These are phyloP conservation scores for Irpex sp. DNA, from an alignment of 1,284 basidiomycete species.

Conservation along the genomic window DNA sequence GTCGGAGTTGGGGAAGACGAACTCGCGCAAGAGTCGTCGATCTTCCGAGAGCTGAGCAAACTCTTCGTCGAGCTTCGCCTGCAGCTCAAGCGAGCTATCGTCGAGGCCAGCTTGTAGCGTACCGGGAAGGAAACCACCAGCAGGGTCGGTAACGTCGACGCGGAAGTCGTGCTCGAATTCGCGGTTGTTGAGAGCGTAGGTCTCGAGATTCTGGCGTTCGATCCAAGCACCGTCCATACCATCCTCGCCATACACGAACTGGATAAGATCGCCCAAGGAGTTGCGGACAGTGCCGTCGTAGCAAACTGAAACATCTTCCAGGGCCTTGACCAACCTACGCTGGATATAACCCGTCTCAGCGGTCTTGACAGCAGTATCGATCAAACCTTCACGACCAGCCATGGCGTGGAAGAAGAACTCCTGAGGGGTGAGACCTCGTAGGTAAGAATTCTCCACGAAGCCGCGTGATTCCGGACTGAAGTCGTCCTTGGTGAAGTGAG, in stretches of 20 bases:
- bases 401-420: slow-evolving; percentile 99
- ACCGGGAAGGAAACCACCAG: slow-evolving; percentile 75
- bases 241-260: slow-evolving; percentile 98
- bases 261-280: slow-evolving; percentile 91
- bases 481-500: slow-evolving; percentile 99
- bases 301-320: slow-evolving; percentile 96
- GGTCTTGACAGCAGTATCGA: slow-evolving; percentile 99
- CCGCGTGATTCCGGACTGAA: slow-evolving; percentile 98
- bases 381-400: slow-evolving; percentile 98
- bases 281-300: slow-evolving; percentile 99
- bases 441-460: slow-evolving; percentile 99
- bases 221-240: slow-evolving; percentile 99
- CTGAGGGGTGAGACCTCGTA: slow-evolving; percentile 94
- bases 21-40: slow-evolving; percentile 71
- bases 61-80: slow-evolving; percentile 88
- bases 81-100: slow-evolving; percentile 86
- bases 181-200: slow-evolving; percentile 78
- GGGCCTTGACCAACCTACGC: slow-evolving; percentile 94
- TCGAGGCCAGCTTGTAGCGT: slow-evolving; percentile 94
- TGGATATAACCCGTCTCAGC: slow-evolving; percentile 99
- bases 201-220: slow-evolving; percentile 92
- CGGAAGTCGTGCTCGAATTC: slow-evolving; percentile 91
- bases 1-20: slow-evolving; percentile 83
- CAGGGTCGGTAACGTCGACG: slow-evolving; percentile 86
- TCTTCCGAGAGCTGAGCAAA: slow-evolving; percentile 77